These are phyloP conservation scores for Tephrocybe sp. DNA, from an alignment of 768 basidiomycete species.

Conservation along the genomic window DNA sequence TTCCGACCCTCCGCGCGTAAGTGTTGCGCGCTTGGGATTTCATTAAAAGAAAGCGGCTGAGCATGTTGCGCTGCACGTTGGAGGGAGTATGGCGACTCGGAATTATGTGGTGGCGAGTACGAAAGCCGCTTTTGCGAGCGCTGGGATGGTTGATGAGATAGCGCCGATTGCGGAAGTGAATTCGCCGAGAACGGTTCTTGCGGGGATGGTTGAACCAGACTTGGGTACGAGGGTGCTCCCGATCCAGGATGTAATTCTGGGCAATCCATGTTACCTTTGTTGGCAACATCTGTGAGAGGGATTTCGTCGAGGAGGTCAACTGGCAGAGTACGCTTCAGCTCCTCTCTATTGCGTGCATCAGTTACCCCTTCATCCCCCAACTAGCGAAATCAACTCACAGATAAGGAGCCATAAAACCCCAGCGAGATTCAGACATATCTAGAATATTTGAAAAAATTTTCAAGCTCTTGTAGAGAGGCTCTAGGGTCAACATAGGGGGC, in stretches of 20 bases:
- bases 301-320: neutral
- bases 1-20: neutral
- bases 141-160: neutral
- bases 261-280: neutral
- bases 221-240: neutral
- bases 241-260: neutral
- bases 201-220: neutral
- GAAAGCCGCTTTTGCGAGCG: neutral
- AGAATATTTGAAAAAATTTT: slow-evolving; percentile 42
- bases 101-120: neutral
- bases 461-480: slow-evolving; percentile 34
- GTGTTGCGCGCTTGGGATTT: neutral
- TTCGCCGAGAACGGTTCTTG: neutral
- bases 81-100: neutral
- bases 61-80: neutral
- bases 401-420: slow-evolving; percentile 29
- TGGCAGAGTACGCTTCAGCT: slow-evolving; percentile 12
- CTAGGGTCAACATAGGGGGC: slow-evolving; percentile 29
- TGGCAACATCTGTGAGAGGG: neutral
- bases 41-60: neutral
- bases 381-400: slow-evolving; percentile 27
- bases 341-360: slow-evolving; percentile 8
- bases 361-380: neutral
- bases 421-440: slow-evolving; percentile 29
- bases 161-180: neutral